Base-by-base conservation (phyloP, 768 basidiomycete species). In the Phlebiopsis gigantea region DNA sequence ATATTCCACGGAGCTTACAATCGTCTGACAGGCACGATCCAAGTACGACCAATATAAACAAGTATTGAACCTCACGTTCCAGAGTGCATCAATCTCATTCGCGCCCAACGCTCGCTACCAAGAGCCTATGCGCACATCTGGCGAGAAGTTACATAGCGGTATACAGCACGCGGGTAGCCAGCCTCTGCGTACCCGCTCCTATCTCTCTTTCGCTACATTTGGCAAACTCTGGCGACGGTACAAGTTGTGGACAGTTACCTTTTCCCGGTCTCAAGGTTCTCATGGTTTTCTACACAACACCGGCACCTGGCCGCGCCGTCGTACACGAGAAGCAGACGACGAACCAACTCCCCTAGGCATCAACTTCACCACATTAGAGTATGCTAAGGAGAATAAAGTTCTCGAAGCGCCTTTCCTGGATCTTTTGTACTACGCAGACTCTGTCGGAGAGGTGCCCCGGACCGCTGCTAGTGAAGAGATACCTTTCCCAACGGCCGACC, bases 31-130 rank as follows among this genome's bases (percentile, higher is more conserved):
- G 91, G 82, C 95, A 10, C 81, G 85, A 56, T 97, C 93, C 2
- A 83, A 78, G 54, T 78, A 81, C 61, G 96, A 98, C 69, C 68
- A 85, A 19, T 90, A 95, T 73, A 96, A 93, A 68, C 87, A 92
- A 62, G 71, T 85, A 8, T 72, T 92, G 56, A 79, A 82, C 58
- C 72, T 96, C 62, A 86, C 76, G 60, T 90, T 98, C 63, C 76
- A 82, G 31, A 73, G 81, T 53, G 79, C 82, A 6, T 73, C 83
- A 1, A 69, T 93, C 19, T 81, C 81, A 56, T 80, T 84, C 57
- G 79, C 86, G 24, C 83, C 87, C 47, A 97, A 97, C 63, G 82
- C 85, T 25, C 81, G 85, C 58, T 94, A 85, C 69, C 78, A 79
- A 14, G 83, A 80, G 41, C 70, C 83, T 7, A 87, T 95, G 82